Evolutionary conservation across 306 rosid genomes (phyloP), one percentile per base, ranked within the genome.

Genomic region (Cucurbita pepo): DNA sequence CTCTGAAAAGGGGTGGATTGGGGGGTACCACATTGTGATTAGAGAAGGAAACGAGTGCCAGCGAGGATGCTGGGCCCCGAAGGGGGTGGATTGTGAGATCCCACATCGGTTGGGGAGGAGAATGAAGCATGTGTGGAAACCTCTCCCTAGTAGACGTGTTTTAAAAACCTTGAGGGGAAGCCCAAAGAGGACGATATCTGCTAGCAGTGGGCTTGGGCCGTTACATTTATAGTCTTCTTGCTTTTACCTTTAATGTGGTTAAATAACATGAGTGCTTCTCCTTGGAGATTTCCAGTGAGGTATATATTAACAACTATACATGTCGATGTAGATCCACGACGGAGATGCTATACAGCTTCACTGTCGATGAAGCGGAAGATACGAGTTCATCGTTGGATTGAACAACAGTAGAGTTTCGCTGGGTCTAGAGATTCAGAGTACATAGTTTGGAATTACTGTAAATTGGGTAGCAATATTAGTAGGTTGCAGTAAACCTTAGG

Each of bases 321-420:
- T 57, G 64, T 79, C 43, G 0, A 69, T 85, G 83, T 79, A 95
- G 99, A 81, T 86, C 88, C 71, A 82, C 81, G 37, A 69, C 70
- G 72, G 95, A 88, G 83, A 80, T 86, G 77, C 91, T 86, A 1
- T 91, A 90, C 41, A 89, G 95, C 89, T 88, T 86, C 77, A 89
- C 92, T 8, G 95, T 89, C 80, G 97, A 89, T 59, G 97, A 91
- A 85, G 87, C 95, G 66, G 95, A 88, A 3, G 97, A 89, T 40
- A 84, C 96, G 71, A 84, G 90, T 84, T 85, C 96, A 50, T 91
- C 90, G 4, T 66, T 74, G 80, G 92, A 86, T 66, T 90, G 83
- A 85, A 71, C 36, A 69, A 79, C 43, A 38, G 63, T 63, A 67
- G 73, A 79, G 64, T 77, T 50, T 58, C 74, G 14, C 51, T 60